Evolutionary conservation across 1,139 yeast genomes (phyloP), one percentile per base, ranked within the genome.

Genomic region (Lodderomyces orthopsilosis): DNA sequence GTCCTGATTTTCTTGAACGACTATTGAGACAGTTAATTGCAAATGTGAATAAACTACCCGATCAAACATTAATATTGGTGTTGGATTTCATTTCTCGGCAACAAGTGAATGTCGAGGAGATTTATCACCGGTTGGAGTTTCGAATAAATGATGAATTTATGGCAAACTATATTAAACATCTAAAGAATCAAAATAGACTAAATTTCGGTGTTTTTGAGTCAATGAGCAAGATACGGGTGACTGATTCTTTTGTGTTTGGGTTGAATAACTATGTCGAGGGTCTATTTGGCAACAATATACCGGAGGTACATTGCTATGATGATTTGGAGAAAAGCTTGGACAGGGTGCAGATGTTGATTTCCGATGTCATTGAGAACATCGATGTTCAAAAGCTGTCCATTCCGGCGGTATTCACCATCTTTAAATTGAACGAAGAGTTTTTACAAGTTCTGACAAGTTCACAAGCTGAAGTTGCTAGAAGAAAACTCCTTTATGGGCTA

Each of bases 271-370:
- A 67, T 43, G 52, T 70, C 9, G 74, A 70, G 41, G 43, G 50
- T 3, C 44, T 70, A 12, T 72, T 59, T 46, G 50, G 46, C 3
- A 62, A 62, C 3, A 43, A 48, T 1, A 55, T 59, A 9, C 76
- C 75, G 0, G 49, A 51, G 22, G 60, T 62, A 3, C 77, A 73
- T 49, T 74, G 71, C 48, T 70, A 62, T 52, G 46, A 58, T 41
- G 52, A 68, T 45, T 46, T 57, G 33, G 68, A 70, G 27, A 52
- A 54, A 36, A 69, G 59, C 48, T 48, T 70, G 18, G 63, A 63
- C 36, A 50, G 66, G 23, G 56, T 70, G 4, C 74, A 69, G 44
- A 27, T 47, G 21, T 27, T 61, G 17, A 41, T 54, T 9, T 48
- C 49, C 33, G 33, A 45, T 10, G 36, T 45, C n/a, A n/a, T 55